Conservation (phyloP, 2,329 filamentous ascomycete species). For the Diaporthe ampelina region DNA sequence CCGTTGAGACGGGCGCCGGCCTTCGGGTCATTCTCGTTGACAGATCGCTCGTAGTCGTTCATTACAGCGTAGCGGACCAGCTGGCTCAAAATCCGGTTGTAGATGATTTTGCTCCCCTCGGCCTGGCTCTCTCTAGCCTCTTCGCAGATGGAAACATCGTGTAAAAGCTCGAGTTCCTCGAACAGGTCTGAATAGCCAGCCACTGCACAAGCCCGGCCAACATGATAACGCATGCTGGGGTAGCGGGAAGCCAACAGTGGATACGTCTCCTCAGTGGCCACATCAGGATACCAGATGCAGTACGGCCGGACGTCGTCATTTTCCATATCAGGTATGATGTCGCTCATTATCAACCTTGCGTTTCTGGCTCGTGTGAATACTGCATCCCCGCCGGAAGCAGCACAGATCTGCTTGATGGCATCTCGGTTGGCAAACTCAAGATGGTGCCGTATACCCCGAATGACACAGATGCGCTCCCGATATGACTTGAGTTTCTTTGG, state of each 20-base stretch:
- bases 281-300: conserved; percentile 20
- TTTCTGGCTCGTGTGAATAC: conserved; percentile 8
- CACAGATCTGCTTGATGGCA: background rate
- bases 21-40: background rate
- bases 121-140: conserved; percentile 1
- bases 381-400: background rate
- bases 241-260: conserved; percentile 49
- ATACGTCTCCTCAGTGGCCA: conserved; percentile 50
- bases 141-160: background rate
- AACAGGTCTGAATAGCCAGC: conserved; percentile 54
- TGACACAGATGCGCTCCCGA: background rate
- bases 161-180: conserved; percentile 5
- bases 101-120: background rate
- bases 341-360: conserved; percentile 12
- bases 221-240: conserved; percentile 52
- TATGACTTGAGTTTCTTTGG: background rate
- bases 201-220: conserved; percentile 55
- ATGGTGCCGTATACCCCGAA: conserved; percentile 17
- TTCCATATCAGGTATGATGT: background rate
- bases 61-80: background rate
- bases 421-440: background rate
- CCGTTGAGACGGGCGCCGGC: background rate
- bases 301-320: conserved; percentile 1
- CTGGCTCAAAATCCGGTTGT: background rate
- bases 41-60: conserved; percentile 9